phyloP scores from a whole-genome alignment of 208 protist genomes.

The Endotrypanum monterogeii region DNA sequence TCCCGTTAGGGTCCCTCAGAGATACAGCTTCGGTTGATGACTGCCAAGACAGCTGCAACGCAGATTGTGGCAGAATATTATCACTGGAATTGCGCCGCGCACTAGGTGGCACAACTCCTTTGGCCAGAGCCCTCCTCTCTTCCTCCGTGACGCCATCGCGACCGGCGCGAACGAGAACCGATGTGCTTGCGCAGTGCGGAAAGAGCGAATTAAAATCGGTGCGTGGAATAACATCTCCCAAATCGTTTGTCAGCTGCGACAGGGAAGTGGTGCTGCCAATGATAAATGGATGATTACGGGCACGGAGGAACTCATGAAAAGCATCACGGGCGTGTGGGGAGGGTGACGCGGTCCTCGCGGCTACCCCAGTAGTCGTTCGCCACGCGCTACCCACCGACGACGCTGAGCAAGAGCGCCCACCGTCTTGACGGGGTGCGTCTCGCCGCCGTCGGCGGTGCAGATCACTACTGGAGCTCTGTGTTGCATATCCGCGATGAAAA shows the following conservation, averaged over 20 bases:
- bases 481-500: background rate
- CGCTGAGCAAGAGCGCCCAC: background rate
- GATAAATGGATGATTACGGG: constrained; percentile 22
- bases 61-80: background rate
- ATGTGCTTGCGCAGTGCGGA: background rate
- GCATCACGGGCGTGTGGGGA: constrained; percentile 1
- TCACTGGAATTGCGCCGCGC: background rate
- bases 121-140: background rate
- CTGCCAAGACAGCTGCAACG: background rate
- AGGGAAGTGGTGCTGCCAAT: background rate
- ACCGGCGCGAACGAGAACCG: background rate
- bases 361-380: too few species aligned
- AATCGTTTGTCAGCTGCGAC: background rate
- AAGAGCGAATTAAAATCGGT: background rate
- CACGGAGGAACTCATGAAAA: constrained; percentile 27
- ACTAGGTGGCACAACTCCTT: background rate
- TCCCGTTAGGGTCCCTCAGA: background rate
- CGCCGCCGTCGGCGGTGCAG: background rate
- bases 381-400: background rate
- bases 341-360: background rate
- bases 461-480: background rate
- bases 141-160: background rate
- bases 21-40: background rate
- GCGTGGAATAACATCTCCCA: too few species aligned
- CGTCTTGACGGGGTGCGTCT: background rate